These are phyloP conservation scores for Scleromitrula shiraiana DNA, from an alignment of 2,329 filamentous ascomycete genomes.

Conservation along the genomic window DNA sequence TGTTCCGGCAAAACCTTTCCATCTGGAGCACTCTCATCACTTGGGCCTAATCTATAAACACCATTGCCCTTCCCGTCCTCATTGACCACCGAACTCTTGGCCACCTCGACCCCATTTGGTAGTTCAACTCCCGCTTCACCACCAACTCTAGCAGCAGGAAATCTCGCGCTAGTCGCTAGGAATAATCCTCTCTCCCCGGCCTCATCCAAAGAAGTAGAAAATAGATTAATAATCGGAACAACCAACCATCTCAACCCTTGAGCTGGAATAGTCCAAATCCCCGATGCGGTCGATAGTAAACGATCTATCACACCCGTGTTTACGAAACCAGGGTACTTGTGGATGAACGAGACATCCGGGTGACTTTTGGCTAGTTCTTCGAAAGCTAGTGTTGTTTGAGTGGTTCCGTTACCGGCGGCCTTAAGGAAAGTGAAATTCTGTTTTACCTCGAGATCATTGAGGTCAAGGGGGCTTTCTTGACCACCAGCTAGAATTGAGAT, in stretches of 20 bases:
- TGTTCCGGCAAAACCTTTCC: conserved; percentile 25
- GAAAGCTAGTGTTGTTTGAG: conserved; percentile 43
- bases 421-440: conserved; percentile 32
- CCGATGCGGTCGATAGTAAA: conserved; percentile 18
- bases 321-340: conserved; percentile 31
- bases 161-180: conserved; percentile 32
- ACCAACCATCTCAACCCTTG: conserved; percentile 16
- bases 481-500: conserved; percentile 46
- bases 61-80: conserved; percentile 32
- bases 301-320: conserved; percentile 28
- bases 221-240: conserved; percentile 26
- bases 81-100: conserved; percentile 23
- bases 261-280: conserved; percentile 20
- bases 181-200: conserved; percentile 35
- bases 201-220: conserved; percentile 25
- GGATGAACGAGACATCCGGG: conserved; percentile 36
- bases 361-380: conserved; percentile 41
- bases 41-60: conserved; percentile 32
- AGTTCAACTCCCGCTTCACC: conserved; percentile 15
- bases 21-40: conserved; percentile 28
- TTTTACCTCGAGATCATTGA: conserved; percentile 35
- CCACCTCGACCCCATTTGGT: conserved; percentile 17
- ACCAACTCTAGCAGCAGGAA: conserved; percentile 17
- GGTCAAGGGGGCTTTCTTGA: conserved; percentile 42
- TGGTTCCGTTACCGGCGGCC: conserved; percentile 38